Conservation (phyloP, 805 yeast genomes). For the Hemisphaericaspora nanyangensis region DNA sequence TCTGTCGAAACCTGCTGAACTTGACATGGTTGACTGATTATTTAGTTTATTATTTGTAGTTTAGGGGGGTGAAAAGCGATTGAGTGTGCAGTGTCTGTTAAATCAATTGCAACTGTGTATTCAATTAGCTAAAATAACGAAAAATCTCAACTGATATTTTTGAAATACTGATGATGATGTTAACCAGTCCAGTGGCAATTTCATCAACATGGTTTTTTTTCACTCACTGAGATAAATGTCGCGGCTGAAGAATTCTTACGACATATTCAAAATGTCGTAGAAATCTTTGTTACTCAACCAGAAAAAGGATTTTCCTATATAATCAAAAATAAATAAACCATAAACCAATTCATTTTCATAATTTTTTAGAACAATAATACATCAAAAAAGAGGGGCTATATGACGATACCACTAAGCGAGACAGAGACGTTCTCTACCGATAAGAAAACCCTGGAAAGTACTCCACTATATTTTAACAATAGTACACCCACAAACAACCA, state of each 20-base stretch:
- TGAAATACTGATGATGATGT: no score
- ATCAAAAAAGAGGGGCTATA: background rate
- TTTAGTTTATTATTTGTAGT: background rate
- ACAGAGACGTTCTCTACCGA: slow-evolving; percentile 34
- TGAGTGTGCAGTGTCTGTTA: background rate
- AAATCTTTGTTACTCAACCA: background rate
- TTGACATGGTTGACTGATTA: slow-evolving; percentile 28
- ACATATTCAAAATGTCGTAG: background rate
- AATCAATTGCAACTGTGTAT: no score
- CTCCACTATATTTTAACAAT: slow-evolving; percentile 29
- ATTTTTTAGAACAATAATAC: background rate
- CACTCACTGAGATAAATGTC: no score
- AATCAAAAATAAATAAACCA: background rate
- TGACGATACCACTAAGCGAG: slow-evolving; percentile 12
- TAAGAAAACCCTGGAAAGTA: slow-evolving; percentile 25
- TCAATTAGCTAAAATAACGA: no score
- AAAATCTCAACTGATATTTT: no score
- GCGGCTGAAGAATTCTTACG: no score
- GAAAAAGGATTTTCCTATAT: background rate
- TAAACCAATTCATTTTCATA: no score
- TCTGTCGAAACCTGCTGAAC: slow-evolving; percentile 95
- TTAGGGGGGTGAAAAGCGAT: background rate
- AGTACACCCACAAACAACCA: slow-evolving; percentile 29
- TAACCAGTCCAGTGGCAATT: no score
- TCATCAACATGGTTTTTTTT: background rate